phyloP scores from a whole-genome alignment of 164 flowering plant species.

The Nelumbo lutea region DNA sequence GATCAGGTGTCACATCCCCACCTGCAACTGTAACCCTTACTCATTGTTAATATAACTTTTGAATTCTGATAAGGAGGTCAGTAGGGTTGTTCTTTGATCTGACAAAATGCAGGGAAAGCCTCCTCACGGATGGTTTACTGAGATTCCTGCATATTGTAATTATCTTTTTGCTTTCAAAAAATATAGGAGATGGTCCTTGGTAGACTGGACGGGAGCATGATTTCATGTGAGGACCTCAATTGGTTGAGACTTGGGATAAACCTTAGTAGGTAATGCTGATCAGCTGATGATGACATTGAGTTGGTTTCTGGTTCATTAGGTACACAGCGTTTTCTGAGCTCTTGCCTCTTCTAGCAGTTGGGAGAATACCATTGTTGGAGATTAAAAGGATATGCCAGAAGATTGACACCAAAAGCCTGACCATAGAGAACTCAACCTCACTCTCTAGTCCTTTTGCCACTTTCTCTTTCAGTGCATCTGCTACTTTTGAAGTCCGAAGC shows the following conservation, averaged over 20 bases:
- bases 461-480: conserved; percentile 82
- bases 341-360: conserved; percentile 83
- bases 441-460: conserved; percentile 71
- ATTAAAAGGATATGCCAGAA: conserved; percentile 63
- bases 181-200: too few relatives aligned
- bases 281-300: background rate
- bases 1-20: too few relatives aligned
- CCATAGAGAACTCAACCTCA: conserved; percentile 60
- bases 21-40: too few relatives aligned
- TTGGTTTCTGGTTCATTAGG: conserved; percentile 32
- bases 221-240: too few relatives aligned
- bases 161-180: too few relatives aligned
- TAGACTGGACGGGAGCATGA: too few relatives aligned
- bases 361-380: conserved; percentile 61
- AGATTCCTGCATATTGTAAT: too few relatives aligned
- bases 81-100: too few relatives aligned
- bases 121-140: too few relatives aligned
- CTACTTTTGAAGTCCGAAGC: conserved; percentile 81
- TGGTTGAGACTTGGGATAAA: background rate
- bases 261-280: background rate
- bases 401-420: conserved; percentile 48
- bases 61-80: too few relatives aligned
- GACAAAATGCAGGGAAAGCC: too few relatives aligned
- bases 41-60: too few relatives aligned
- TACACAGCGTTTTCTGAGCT: conserved; percentile 97